Evolutionary conservation across 2,329 filamentous ascomycete species (phyloP).

Genomic region (Pseudogymnoascus sp.): DNA sequence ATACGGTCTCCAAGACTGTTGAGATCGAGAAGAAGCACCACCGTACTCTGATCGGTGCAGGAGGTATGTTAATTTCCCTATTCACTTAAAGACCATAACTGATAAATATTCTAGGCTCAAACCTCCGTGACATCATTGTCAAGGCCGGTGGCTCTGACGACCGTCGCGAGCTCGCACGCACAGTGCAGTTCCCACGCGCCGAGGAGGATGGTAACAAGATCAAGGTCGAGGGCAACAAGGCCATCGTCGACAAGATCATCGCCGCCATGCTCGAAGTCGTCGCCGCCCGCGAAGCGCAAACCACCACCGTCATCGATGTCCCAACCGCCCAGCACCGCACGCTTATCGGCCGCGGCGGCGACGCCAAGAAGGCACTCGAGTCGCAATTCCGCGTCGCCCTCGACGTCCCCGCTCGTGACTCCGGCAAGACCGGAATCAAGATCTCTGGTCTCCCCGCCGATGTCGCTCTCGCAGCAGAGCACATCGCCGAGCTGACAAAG

Average conservation of each 20-base stretch:
- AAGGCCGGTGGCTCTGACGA: slow-evolving; percentile 87
- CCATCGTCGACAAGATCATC: slow-evolving; percentile 83
- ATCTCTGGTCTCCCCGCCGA: slow-evolving; percentile 70
- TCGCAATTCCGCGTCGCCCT: slow-evolving; percentile 77
- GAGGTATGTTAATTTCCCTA: too few species aligned
- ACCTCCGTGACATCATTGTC: slow-evolving; percentile 77
- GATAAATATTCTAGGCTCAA: slow-evolving; percentile 56
- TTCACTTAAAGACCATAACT: too few species aligned
- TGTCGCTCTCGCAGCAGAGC: slow-evolving; percentile 78
- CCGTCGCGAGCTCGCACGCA: slow-evolving; percentile 72
- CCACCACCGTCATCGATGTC: slow-evolving; percentile 71
- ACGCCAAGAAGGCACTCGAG: slow-evolving; percentile 78
- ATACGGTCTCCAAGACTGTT: slow-evolving; percentile 76
- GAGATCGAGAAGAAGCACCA: slow-evolving; percentile 95
- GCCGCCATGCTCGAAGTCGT: slow-evolving; percentile 75
- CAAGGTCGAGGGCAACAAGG: slow-evolving; percentile 76
- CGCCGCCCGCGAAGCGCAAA: slow-evolving; percentile 73
- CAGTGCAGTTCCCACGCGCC: slow-evolving; percentile 89
- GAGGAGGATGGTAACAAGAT: slow-evolving; percentile 77
- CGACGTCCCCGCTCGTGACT: slow-evolving; percentile 85
- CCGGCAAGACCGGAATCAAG: slow-evolving; percentile 77
- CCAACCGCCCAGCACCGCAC: slow-evolving; percentile 83
- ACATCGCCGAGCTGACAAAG: slow-evolving; percentile 72
- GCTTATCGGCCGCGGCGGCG: slow-evolving; percentile 86
- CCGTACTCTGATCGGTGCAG: slow-evolving; percentile 77